A percentile compares a stretch with the other conserved stretches of the same genome.
Conservation (phyloP, 2,329 filamentous ascomycete genomes). For the Neonectria ditissima region DNA sequence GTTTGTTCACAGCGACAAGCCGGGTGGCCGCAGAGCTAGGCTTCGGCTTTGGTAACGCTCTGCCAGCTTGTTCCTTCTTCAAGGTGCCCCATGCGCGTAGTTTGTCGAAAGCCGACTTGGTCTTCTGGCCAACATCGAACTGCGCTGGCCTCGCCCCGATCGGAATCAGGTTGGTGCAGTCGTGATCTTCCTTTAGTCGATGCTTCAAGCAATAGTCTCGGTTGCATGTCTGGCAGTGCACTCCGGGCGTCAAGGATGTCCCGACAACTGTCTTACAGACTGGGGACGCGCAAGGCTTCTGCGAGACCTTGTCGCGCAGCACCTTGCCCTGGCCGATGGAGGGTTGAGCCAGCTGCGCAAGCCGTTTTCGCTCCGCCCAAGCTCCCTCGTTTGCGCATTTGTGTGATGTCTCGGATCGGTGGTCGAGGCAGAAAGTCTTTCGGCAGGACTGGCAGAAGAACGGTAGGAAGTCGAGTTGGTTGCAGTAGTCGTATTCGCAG, state of each 20-base stretch:
- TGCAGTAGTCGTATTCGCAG: constrained; percentile 92
- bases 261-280: constrained; percentile 78
- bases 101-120: constrained; percentile 79
- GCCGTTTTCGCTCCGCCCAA: constrained; percentile 69
- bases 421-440: constrained; percentile 90
- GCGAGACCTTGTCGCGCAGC: constrained; percentile 65
- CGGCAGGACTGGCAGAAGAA: constrained; percentile 92
- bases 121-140: constrained; percentile 69
- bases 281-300: constrained; percentile 76
- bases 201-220: constrained; percentile 83
- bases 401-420: constrained; percentile 88
- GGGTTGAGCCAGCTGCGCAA: constrained; percentile 64
- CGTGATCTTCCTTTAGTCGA: constrained; percentile 82
- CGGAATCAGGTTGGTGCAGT: constrained; percentile 80
- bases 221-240: constrained; percentile 79
- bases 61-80: constrained; percentile 73
- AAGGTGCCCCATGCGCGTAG: constrained; percentile 84
- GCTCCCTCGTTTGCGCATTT: constrained; percentile 71
- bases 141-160: constrained; percentile 62
- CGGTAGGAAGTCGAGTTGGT: constrained; percentile 94
- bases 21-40: constrained; percentile 73
- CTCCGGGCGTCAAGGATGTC: constrained; percentile 74
- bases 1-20: constrained; percentile 75
- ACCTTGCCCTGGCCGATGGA: constrained; percentile 66
- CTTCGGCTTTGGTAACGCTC: constrained; percentile 71